Percentiles rank a stretch among this genome's conserved stretches.
Evolutionary conservation across 768 basidiomycete species (phyloP).

Genomic region (Chalciporus chontae): DNA sequence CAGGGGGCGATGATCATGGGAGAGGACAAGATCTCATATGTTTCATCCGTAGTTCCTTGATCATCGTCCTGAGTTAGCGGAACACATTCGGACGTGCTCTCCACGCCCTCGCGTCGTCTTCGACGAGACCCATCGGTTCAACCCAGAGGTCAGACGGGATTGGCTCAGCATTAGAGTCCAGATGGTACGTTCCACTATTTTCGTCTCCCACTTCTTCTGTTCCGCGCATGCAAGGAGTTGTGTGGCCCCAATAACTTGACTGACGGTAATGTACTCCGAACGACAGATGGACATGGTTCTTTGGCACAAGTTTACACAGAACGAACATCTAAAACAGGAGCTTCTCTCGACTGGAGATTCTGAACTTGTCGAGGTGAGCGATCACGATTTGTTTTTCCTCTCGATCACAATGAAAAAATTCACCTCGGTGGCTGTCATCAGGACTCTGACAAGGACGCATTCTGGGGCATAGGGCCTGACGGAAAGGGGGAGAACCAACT

Average conservation of each 20-base stretch:
- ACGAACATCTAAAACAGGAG: slow-evolving; percentile 31
- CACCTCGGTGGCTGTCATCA: slow-evolving; percentile 16
- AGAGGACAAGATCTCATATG: slow-evolving; percentile 15
- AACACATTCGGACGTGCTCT: slow-evolving; percentile 34
- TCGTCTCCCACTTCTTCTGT: neutral
- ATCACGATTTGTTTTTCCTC: slow-evolving; percentile 3
- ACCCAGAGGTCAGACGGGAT: slow-evolving; percentile 34
- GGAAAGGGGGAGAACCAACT: slow-evolving; percentile 38
- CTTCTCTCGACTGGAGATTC: slow-evolving; percentile 38
- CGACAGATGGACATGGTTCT: slow-evolving; percentile 39
- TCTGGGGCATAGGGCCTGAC: slow-evolving; percentile 41
- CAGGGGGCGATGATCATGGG: slow-evolving; percentile 10
- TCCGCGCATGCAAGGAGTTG: slow-evolving; percentile 15
- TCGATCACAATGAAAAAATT: slow-evolving; percentile 6
- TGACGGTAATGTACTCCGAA: neutral
- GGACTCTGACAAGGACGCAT: slow-evolving; percentile 34
- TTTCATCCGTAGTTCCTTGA: slow-evolving; percentile 29
- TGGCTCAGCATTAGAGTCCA: slow-evolving; percentile 32
- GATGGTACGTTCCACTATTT: slow-evolving; percentile 21
- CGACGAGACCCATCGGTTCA: slow-evolving; percentile 34
- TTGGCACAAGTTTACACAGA: slow-evolving; percentile 39
- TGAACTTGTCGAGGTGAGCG: slow-evolving; percentile 37
- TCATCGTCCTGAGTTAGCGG: slow-evolving; percentile 32
- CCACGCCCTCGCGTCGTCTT: slow-evolving; percentile 31
- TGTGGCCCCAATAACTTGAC: neutral